Conservation (phyloP, 2,329 filamentous ascomycete genomes). For the Cladorrhinum sp. region DNA sequence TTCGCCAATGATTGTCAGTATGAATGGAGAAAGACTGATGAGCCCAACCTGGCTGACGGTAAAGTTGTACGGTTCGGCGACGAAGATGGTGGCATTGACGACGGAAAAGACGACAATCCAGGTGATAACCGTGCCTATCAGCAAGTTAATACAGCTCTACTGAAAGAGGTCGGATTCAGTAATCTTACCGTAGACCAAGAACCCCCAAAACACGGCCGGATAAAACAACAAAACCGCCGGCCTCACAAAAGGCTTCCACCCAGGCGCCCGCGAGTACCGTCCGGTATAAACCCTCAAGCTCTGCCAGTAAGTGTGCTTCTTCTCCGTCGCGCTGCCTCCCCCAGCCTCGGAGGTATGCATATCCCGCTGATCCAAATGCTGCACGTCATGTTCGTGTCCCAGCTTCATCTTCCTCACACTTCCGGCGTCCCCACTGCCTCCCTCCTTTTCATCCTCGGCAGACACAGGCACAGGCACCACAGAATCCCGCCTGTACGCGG, state of each 20-base stretch:
- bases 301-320: slow-evolving; percentile 34
- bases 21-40: slow-evolving; percentile 49
- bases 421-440: not conserved
- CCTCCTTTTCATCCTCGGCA: slow-evolving; percentile 5
- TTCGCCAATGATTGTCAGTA: slow-evolving; percentile 46
- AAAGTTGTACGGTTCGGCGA: slow-evolving; percentile 50
- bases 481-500: slow-evolving; percentile 41
- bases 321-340: slow-evolving; percentile 21
- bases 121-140: slow-evolving; percentile 24
- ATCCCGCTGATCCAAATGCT: slow-evolving; percentile 13
- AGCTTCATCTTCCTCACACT: slow-evolving; percentile 20
- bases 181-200: slow-evolving; percentile 45
- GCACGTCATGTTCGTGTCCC: slow-evolving; percentile 21
- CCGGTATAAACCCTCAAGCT: slow-evolving; percentile 37
- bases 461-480: slow-evolving; percentile 18
- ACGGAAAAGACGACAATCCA: slow-evolving; percentile 43
- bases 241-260: slow-evolving; percentile 41
- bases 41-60: slow-evolving; percentile 47
- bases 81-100: slow-evolving; percentile 49
- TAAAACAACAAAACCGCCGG: slow-evolving; percentile 51
- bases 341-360: slow-evolving; percentile 1
- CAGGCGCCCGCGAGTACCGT: slow-evolving; percentile 36
- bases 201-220: slow-evolving; percentile 49
- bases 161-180: slow-evolving; percentile 28
- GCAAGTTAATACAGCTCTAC: not conserved